Base-by-base conservation (phyloP, 495 filamentous ascomycete species). In the Xylaria castorea region DNA sequence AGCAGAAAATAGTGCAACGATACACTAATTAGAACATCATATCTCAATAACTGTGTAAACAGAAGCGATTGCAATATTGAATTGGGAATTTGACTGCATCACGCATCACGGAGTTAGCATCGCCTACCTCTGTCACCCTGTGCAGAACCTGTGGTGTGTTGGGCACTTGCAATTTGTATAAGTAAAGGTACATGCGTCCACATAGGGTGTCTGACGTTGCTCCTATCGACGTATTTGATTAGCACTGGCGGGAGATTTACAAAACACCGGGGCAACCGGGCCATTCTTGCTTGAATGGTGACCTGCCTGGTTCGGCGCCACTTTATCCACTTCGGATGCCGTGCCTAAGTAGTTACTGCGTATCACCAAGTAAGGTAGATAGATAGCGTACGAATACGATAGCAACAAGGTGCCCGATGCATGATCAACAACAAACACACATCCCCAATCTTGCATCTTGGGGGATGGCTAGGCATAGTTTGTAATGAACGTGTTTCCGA, bases 261-360 rank as follows among this genome's bases (percentile, higher is more conserved):
- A 66, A 36, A 66, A 66, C 32, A 66, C 64, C 46, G 64, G 64
- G 64, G 64, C 64, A 38, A 66, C 30, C 32, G 46, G 44, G 42
- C 18, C 25, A 66, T 51, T 66, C 63, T 40, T 38, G n/a, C 27
- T n/a, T 65, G 62, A 46, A 51, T 46, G 30, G 25, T 32, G 20
- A 36, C 30, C 20, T 66, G 44, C 42, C 38, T 32, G 62, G 62
- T 50, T 66, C 63, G 63, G 63, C 63, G 63, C 62, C 42, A 65
- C 40, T 25, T 27, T 48, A 46, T 65, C n/a, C 46, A 53, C 58
- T 34, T 38, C 34, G 9, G 57, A 61, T 9, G 18, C 34, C 20
- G 20, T 60, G 3, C 11, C n/a, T 36, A 34, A 32, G n/a, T n/a
- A n/a, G n/a, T n/a, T n/a, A n/a, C n/a, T n/a, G n/a, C n/a, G n/a